Conservation (phyloP, 1,284 basidiomycete genomes). For the Sporisorium scitamineum region DNA sequence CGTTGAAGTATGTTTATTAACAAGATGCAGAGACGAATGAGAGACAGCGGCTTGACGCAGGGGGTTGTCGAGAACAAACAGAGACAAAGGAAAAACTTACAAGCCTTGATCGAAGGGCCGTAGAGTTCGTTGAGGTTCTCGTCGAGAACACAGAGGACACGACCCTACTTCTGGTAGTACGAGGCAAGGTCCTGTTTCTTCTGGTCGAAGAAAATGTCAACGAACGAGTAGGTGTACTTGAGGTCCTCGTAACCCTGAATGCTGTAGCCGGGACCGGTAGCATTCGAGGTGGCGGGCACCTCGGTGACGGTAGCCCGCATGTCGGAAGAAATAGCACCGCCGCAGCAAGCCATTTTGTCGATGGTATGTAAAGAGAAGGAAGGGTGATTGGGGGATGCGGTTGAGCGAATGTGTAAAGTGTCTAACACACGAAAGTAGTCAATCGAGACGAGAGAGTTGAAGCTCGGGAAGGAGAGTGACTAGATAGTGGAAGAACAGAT, state of each 20-base stretch:
- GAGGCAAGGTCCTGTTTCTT: conserved; percentile 70
- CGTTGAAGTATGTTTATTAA: conserved; percentile 67
- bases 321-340: conserved; percentile 65
- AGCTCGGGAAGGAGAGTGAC: conserved; percentile 28
- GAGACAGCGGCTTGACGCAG: background rate
- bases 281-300: conserved; percentile 53
- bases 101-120: conserved; percentile 62
- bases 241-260: conserved; percentile 61
- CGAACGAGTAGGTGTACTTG: conserved; percentile 70
- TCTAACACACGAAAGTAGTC: conserved; percentile 14
- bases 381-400: conserved; percentile 10
- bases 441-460: conserved; percentile 32
- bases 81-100: conserved; percentile 32
- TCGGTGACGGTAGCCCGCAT: conserved; percentile 70
- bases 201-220: conserved; percentile 71
- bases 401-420: conserved; percentile 38
- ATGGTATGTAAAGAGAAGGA: background rate
- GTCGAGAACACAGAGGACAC: conserved; percentile 71
- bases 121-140: conserved; percentile 68
- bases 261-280: conserved; percentile 58
- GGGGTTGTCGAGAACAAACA: background rate
- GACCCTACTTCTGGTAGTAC: conserved; percentile 71
- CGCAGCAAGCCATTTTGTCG: conserved; percentile 51
- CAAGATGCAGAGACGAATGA: background rate
- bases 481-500: conserved; percentile 15